Evolutionary conservation across 2,329 filamentous ascomycete genomes (phyloP).

Genomic region (Nothophoma quercina): DNA sequence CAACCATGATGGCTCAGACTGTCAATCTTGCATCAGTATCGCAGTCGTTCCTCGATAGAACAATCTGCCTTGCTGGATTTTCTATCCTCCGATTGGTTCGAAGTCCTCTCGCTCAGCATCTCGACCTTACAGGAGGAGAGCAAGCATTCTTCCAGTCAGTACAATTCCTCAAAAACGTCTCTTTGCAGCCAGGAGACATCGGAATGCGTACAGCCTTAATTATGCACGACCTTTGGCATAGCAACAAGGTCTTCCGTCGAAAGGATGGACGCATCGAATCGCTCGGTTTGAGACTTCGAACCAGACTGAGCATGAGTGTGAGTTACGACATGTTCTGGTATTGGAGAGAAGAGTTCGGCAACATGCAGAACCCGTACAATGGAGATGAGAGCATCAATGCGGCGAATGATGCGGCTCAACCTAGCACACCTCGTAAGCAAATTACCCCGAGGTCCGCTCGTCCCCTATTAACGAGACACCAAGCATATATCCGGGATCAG

Average conservation of each 20-base stretch:
- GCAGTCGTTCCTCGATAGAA: slow-evolving; percentile 45
- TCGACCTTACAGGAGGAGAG: slow-evolving; percentile 46
- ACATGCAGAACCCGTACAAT: slow-evolving; percentile 48
- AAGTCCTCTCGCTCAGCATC: slow-evolving; percentile 40
- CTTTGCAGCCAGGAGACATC: slow-evolving; percentile 45
- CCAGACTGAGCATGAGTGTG: slow-evolving; percentile 47
- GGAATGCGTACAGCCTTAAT: slow-evolving; percentile 40
- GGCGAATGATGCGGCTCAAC: slow-evolving; percentile 32
- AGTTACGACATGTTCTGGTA: slow-evolving; percentile 52
- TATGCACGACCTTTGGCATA: slow-evolving; percentile 47
- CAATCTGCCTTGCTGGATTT: slow-evolving; percentile 44
- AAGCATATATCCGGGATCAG: slow-evolving; percentile 26
- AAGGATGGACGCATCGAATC: slow-evolving; percentile 44
- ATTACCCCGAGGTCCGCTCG: background rate
- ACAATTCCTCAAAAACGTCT: slow-evolving; percentile 43
- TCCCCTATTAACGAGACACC: slow-evolving; percentile 17
- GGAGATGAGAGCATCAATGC: slow-evolving; percentile 36
- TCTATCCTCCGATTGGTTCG: slow-evolving; percentile 42
- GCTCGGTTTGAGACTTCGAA: slow-evolving; percentile 42
- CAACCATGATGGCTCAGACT: slow-evolving; percentile 31
- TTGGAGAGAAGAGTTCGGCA: slow-evolving; percentile 49
- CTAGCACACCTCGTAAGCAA: slow-evolving; percentile 40
- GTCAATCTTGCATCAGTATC: slow-evolving; percentile 38
- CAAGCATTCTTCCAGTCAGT: slow-evolving; percentile 42
- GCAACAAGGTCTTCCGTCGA: slow-evolving; percentile 42